phyloP scores from a whole-genome alignment of 345 rosid species.

The Pistacia integerrima region DNA sequence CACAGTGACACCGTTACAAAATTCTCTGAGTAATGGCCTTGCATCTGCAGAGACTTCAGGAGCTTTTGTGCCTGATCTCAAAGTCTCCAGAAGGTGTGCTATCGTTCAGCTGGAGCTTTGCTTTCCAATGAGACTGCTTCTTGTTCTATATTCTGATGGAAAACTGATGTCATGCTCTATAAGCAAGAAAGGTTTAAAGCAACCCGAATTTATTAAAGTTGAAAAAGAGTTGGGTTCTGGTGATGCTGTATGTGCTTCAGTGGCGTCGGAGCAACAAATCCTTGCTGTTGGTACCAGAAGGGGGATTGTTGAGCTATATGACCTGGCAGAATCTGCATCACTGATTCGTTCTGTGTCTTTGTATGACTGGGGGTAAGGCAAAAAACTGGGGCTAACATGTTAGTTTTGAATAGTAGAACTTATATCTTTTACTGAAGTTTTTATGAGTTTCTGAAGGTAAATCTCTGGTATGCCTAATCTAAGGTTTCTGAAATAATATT shows the following conservation, averaged over 20 bases:
- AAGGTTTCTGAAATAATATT: background rate
- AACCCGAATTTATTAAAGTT: conserved; percentile 62
- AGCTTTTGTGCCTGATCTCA: conserved; percentile 30
- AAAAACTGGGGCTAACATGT: conserved; percentile 1
- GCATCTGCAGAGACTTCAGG: conserved; percentile 46
- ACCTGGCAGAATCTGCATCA: conserved; percentile 66
- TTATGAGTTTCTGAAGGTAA: background rate
- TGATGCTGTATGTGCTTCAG: conserved; percentile 80
- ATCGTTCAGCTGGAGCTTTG: conserved; percentile 75
- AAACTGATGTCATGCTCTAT: conserved; percentile 70
- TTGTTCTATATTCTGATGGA: conserved; percentile 79
- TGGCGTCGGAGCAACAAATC: conserved; percentile 88
- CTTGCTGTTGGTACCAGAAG: conserved; percentile 95
- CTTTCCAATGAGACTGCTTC: conserved; percentile 62
- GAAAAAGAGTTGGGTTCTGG: conserved; percentile 73
- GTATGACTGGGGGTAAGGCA: conserved; percentile 89
- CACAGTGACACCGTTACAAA: conserved; percentile 35
- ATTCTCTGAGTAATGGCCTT: conserved; percentile 56
- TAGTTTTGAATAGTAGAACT: background rate
- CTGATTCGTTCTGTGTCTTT: conserved; percentile 82
- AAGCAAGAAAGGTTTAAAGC: conserved; percentile 84
- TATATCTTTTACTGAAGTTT: background rate
- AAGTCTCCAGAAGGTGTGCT: conserved; percentile 42
- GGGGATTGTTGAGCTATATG: conserved; percentile 86
- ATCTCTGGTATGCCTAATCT: background rate